These are phyloP conservation scores for Stephania yunnanensis DNA, from an alignment of 164 flowering plant species.

Conservation along the genomic window DNA sequence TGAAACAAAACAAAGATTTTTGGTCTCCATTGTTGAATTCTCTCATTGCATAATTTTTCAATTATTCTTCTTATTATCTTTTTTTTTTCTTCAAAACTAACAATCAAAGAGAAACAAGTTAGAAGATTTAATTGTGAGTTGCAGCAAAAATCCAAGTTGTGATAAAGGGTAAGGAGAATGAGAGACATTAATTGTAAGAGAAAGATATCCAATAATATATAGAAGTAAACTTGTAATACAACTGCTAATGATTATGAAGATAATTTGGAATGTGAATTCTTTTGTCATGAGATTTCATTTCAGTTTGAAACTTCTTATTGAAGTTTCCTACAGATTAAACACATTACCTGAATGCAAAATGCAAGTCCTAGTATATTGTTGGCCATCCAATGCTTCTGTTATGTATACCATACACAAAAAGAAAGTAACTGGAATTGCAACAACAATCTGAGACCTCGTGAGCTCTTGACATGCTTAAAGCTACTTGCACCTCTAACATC, in stretches of 20 bases:
- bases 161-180: neutral
- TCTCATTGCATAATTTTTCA: no score
- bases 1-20: no score
- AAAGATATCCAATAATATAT: neutral
- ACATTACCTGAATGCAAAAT: constrained; percentile 87
- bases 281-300: neutral
- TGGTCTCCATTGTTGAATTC: no score
- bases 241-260: neutral
- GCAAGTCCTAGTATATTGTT: constrained; percentile 92
- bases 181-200: neutral
- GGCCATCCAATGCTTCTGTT: constrained; percentile 93
- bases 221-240: neutral
- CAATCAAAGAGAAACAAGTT: neutral
- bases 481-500: constrained; percentile 40
- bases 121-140: neutral
- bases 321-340: neutral
- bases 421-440: no score
- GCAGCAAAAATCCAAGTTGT: neutral
- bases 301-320: neutral
- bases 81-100: neutral
- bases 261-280: neutral
- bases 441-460: no score
- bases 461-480: constrained; percentile 49
- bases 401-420: constrained; percentile 30
- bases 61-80: no score